These are phyloP conservation scores for Poronia punctata DNA, from an alignment of 495 filamentous ascomycete species.

Conservation along the genomic window DNA sequence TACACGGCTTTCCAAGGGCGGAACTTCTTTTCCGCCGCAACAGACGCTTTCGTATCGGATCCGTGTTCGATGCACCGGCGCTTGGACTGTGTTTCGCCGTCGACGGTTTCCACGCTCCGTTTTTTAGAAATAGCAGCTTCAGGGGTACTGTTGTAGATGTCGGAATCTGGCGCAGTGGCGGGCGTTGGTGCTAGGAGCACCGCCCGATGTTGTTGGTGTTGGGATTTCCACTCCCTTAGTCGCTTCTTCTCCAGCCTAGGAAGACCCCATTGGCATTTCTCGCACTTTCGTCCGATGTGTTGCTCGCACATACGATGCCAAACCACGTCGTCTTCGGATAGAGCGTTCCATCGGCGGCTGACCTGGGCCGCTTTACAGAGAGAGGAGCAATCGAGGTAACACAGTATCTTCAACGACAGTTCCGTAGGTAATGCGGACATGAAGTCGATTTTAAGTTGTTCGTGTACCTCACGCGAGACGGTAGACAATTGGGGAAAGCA, in stretches of 20 bases:
- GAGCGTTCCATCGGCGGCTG: conserved; percentile 72
- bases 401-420: conserved; percentile 86
- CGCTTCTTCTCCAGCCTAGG: conserved; percentile 83
- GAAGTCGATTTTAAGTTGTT: conserved; percentile 94
- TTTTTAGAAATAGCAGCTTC: conserved; percentile 17
- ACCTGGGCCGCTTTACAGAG: conserved; percentile 96
- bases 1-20: conserved; percentile 49
- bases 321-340: conserved; percentile 94
- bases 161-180: neutral
- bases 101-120: conserved; percentile 20
- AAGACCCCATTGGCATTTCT: conserved; percentile 93
- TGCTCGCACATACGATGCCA: conserved; percentile 99
- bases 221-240: conserved; percentile 77
- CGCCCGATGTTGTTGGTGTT: conserved; percentile 51
- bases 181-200: conserved; percentile 16
- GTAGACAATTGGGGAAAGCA: conserved; percentile 96
- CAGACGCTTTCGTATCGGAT: conserved; percentile 5
- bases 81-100: conserved; percentile 33
- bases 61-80: conserved; percentile 37
- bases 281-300: conserved; percentile 86
- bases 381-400: conserved; percentile 89
- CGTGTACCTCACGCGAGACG: conserved; percentile 76
- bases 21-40: conserved; percentile 19
- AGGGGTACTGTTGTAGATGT: neutral
- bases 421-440: conserved; percentile 81